Evolutionary conservation across 1,284 basidiomycete species (phyloP), one percentile per base, ranked within the genome.

Genomic region (Microbotryum silenes-acaulis): DNA sequence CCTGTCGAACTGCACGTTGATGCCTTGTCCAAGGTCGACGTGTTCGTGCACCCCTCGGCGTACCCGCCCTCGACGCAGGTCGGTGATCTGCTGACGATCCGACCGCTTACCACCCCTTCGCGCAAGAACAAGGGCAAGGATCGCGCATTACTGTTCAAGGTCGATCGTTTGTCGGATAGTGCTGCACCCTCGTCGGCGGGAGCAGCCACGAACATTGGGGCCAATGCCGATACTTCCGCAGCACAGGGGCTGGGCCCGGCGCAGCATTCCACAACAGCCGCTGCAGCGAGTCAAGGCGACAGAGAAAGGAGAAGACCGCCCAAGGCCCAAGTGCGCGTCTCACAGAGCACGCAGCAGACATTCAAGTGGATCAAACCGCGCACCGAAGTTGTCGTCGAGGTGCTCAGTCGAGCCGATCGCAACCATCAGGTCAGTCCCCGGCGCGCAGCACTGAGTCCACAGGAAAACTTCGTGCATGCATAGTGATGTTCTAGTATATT

Each of bases 311-410:
- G 58, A 10, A 53, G 62, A 50, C 42, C 54, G 8, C 57, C 51
- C 23, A 63, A 63, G 37, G 56, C 60, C 4, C 42, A 50, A 14
- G 64, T 66, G 20, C 59, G 59, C 5, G 63, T 68, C 47, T 54
- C 48, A 14, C 56, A 60, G 16, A 54, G 54, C 9, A 42, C 64
- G n/a, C 64, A 62, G 0, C 53, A 57, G 44, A 56, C 51, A 16
- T 68, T 66, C 49, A 54, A 48, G 5, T 68, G 67, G 67, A 51
- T 60, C 45, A 59, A 64, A 56, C 63, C 60, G 25, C 51, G 64
- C 12, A 51, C 47, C 21, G 52, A 57, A 42, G 64, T 68, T 42
- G 27, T 54, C 8, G 45, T 68, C 21, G 33, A 25, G 27, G 25
- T 53, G 25, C 27, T 53, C 23, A 53, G 51, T 33, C 31, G 21